phyloP scores from a whole-genome alignment of 2,329 filamentous ascomycete species.

The Neonectria coccinea region DNA sequence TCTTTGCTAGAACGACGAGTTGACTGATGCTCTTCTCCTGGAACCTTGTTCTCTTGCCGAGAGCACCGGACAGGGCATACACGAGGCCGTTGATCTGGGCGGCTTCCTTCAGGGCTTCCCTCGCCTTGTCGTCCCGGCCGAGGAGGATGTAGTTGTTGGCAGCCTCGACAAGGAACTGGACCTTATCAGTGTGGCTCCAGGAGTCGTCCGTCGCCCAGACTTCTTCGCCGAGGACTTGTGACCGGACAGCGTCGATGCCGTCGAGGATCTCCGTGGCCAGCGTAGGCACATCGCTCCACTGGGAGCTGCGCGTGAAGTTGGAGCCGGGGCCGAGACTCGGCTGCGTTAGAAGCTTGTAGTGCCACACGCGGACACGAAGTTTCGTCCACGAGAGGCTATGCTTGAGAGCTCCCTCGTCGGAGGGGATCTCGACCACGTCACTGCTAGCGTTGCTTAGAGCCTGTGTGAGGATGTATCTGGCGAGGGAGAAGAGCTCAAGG shows the following conservation, averaged over 20 bases:
- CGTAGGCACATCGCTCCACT: constrained; percentile 70
- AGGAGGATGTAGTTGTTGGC: constrained; percentile 87
- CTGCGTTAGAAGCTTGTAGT: constrained; percentile 70
- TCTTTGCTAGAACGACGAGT: constrained; percentile 89
- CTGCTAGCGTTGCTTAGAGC: constrained; percentile 37
- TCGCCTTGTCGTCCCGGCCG: constrained; percentile 81
- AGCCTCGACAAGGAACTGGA: constrained; percentile 83
- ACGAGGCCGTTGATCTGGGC: constrained; percentile 75
- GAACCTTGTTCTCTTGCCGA: constrained; percentile 87
- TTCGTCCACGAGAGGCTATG: constrained; percentile 68
- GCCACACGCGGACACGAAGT: constrained; percentile 79
- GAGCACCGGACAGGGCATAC: constrained; percentile 84
- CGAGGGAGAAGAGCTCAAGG: constrained; percentile 85
- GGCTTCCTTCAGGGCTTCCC: constrained; percentile 76
- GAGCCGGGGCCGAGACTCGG: constrained; percentile 66
- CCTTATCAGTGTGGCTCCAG: constrained; percentile 64
- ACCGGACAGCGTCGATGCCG: constrained; percentile 57
- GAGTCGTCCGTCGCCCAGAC: constrained; percentile 53
- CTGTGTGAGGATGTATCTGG: constrained; percentile 62
- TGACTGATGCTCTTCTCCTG: constrained; percentile 87
- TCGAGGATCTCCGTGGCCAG: constrained; percentile 64
- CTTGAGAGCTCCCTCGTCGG: constrained; percentile 55
- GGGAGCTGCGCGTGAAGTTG: constrained; percentile 66
- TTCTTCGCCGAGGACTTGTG: constrained; percentile 51
- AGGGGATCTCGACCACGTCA: constrained; percentile 44